phyloP scores from a whole-genome alignment of 1,284 basidiomycete species.

The Ustilago crameri region DNA sequence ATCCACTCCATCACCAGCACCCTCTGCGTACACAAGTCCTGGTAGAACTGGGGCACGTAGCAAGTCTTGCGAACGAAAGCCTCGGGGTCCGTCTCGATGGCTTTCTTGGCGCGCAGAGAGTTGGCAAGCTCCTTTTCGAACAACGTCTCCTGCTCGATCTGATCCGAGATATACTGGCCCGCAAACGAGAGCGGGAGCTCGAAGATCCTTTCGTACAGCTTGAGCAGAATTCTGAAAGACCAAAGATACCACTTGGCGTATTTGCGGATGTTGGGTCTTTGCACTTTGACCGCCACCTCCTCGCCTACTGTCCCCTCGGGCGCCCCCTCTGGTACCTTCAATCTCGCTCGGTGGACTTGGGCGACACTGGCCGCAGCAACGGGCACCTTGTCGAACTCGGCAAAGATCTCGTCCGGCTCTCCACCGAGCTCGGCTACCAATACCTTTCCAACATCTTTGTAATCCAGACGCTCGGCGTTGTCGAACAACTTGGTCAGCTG shows the following conservation, averaged over 20 bases:
- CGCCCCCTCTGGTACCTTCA: conserved; percentile 24
- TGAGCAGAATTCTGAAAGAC: conserved; percentile 55
- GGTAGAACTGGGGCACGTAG: conserved; percentile 54
- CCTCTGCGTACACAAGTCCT: conserved; percentile 47
- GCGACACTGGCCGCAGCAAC: conserved; percentile 61
- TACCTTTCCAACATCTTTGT: conserved; percentile 48
- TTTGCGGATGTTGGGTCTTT: conserved; percentile 57
- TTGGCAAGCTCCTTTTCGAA: conserved; percentile 55
- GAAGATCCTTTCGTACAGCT: conserved; percentile 59
- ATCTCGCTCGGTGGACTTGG: conserved; percentile 56
- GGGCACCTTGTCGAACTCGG: conserved; percentile 48
- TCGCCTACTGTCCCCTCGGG: conserved; percentile 27
- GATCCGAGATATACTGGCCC: conserved; percentile 60
- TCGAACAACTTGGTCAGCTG: conserved; percentile 60
- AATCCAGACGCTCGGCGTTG: conserved; percentile 54
- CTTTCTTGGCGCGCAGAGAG: conserved; percentile 42
- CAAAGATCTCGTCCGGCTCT: conserved; percentile 50
- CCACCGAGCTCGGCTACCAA: conserved; percentile 52
- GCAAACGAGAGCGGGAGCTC: conserved; percentile 55
- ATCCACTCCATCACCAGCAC: conserved; percentile 64
- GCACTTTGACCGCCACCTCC: conserved; percentile 63
- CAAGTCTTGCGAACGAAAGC: conserved; percentile 50
- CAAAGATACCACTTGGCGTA: conserved; percentile 61
- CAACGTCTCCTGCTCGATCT: conserved; percentile 60
- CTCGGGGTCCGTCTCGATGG: conserved; percentile 51